Percentiles rank a stretch among this genome's conserved stretches.
phyloP scores from a whole-genome alignment of 2,329 filamentous ascomycete genomes.

The Aspergillus sp. region DNA sequence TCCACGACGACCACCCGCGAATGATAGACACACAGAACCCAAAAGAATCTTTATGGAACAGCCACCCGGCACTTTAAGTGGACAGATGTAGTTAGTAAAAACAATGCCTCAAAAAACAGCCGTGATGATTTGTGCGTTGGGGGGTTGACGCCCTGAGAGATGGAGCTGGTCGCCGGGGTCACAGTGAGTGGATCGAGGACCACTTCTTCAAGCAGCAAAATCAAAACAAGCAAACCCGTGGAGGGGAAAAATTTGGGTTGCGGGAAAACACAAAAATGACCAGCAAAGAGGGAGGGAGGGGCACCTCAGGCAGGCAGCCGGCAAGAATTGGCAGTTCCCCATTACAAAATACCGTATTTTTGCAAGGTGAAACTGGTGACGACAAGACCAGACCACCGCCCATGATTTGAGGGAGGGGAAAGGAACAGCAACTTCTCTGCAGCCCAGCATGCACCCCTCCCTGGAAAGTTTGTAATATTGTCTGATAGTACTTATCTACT shows the following conservation, averaged over 20 bases:
- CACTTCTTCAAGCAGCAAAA: constrained; percentile 36
- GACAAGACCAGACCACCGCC: neutral
- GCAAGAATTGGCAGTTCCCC: neutral
- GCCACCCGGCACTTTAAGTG: neutral
- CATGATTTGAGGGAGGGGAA: no score
- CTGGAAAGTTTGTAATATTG: no score
- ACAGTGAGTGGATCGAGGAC: constrained; percentile 25
- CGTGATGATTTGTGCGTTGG: constrained; percentile 25
- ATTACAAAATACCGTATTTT: neutral
- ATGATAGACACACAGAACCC: neutral
- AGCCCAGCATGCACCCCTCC: no score
- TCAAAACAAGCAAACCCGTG: constrained; percentile 36
- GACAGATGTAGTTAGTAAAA: neutral
- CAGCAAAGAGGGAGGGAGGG: neutral
- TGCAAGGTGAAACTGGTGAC: neutral
- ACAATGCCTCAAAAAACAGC: neutral
- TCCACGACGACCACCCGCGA: neutral
- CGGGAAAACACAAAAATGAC: neutral
- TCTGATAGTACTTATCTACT: no score
- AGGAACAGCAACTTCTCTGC: no score
- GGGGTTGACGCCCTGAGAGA: constrained; percentile 19
- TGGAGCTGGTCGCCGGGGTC: constrained; percentile 36
- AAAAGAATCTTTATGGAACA: constrained; percentile 7
- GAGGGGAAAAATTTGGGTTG: constrained; percentile 19
- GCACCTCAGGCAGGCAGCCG: neutral